phyloP scores from a whole-genome alignment of 2,329 filamentous ascomycete genomes.

The Chaetomium sp. region DNA sequence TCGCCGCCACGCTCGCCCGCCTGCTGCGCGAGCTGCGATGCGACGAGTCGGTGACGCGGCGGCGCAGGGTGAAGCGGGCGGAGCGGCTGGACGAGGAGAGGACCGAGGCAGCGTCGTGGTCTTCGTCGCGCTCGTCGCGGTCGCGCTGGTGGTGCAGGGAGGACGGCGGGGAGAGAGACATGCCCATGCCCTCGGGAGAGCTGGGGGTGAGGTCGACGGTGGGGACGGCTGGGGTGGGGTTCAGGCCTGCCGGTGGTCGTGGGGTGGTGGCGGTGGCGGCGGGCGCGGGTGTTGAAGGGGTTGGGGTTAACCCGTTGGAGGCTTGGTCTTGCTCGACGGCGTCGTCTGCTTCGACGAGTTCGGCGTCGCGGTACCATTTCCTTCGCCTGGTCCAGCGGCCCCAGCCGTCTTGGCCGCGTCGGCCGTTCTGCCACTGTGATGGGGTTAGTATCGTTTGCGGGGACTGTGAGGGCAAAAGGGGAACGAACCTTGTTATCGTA shows the following conservation, averaged over 20 bases:
- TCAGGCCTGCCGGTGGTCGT: conserved; percentile 17
- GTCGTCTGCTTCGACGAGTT: conserved; percentile 74
- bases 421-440: conserved; percentile 81
- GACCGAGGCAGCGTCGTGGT: conserved; percentile 50
- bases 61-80: conserved; percentile 47
- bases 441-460: conserved; percentile 20
- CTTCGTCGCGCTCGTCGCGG: conserved; percentile 29
- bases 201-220: conserved; percentile 20
- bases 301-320: conserved; percentile 47
- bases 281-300: conserved; percentile 38
- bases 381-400: conserved; percentile 87
- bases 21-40: conserved; percentile 30
- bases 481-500: conserved; percentile 86
- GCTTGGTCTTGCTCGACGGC: conserved; percentile 40
- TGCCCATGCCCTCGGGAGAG: conserved; percentile 3
- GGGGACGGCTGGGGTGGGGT: conserved; percentile 17
- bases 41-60: conserved; percentile 38
- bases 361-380: conserved; percentile 96
- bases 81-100: conserved; percentile 53
- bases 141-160: not conserved
- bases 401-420: conserved; percentile 86
- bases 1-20: conserved; percentile 36
- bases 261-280: conserved; percentile 12
- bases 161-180: conserved; percentile 11
- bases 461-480: not conserved